A percentile compares a stretch with the other conserved stretches of the same genome.
These are phyloP conservation scores for Conidiobolus incongruus DNA, from an alignment of 371 early-diverging fungal species.

Conservation along the genomic window DNA sequence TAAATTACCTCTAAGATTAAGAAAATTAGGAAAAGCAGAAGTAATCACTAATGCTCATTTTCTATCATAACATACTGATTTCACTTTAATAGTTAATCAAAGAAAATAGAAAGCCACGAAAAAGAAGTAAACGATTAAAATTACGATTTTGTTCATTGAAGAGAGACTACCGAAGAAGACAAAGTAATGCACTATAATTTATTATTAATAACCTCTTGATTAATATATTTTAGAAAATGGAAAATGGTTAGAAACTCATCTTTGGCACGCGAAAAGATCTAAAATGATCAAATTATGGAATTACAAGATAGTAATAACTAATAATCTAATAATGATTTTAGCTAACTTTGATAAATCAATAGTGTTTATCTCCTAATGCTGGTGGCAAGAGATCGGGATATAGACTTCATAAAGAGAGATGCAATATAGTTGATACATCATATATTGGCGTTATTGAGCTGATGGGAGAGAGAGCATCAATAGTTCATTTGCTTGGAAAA, in stretches of 20 bases:
- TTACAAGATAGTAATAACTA: conserved; percentile 25
- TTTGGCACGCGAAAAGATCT: conserved; percentile 95
- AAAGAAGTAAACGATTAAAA: neutral
- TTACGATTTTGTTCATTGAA: neutral
- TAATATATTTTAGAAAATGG: conserved; percentile 18
- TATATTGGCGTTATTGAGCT: conserved; percentile 51
- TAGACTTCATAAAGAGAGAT: conserved; percentile 44
- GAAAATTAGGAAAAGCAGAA: conserved; percentile 47
- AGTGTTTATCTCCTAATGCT: conserved; percentile 64
- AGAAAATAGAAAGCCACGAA: neutral
- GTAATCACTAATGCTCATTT: conserved; percentile 12
- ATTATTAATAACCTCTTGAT: neutral
- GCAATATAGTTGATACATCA: conserved; percentile 61
- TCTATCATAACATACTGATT: neutral
- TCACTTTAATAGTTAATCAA: neutral
- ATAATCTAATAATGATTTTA: neutral
- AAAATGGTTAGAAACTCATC: conserved; percentile 93
- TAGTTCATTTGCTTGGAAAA: neutral
- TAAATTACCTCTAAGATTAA: conserved; percentile 50
- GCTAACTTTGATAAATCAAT: conserved; percentile 3
- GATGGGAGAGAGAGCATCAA: conserved; percentile 15
- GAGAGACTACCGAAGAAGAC: conserved; percentile 26
- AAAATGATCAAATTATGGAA: conserved; percentile 85
- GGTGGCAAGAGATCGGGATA: conserved; percentile 54
- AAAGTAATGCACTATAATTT: conserved; percentile 12